Evolutionary conservation across 805 yeast species (phyloP).

Genomic region (Lipomyces spencermartinsiae): DNA sequence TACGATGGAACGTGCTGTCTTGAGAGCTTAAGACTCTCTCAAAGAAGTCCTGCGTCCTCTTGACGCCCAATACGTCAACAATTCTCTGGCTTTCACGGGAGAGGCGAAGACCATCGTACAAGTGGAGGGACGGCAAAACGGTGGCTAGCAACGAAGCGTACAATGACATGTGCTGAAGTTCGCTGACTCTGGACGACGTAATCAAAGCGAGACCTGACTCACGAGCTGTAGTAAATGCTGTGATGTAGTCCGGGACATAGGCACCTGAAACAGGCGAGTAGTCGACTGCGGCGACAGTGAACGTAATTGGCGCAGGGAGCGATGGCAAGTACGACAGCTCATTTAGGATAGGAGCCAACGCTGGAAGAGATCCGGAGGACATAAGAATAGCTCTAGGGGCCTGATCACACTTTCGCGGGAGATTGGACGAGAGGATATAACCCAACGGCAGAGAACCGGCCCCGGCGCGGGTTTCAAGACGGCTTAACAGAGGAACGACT

Average conservation of each 20-base stretch:
- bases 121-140: slow-evolving; percentile 65
- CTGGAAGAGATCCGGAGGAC: slow-evolving; percentile 70
- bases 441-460: slow-evolving; percentile 83
- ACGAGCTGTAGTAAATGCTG: slow-evolving; percentile 67
- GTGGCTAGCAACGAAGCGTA: slow-evolving; percentile 65
- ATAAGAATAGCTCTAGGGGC: slow-evolving; percentile 58
- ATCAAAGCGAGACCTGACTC: slow-evolving; percentile 69
- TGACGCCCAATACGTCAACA: slow-evolving; percentile 47
- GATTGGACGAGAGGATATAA: slow-evolving; percentile 51
- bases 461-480: slow-evolving; percentile 75
- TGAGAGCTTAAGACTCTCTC: slow-evolving; percentile 29
- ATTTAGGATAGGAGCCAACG: slow-evolving; percentile 67
- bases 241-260: slow-evolving; percentile 67
- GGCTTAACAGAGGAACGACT: slow-evolving; percentile 64
- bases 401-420: slow-evolving; percentile 27
- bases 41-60: slow-evolving; percentile 39
- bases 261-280: slow-evolving; percentile 60
- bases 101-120: slow-evolving; percentile 81
- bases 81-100: slow-evolving; percentile 54
- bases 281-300: slow-evolving; percentile 79
- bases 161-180: slow-evolving; percentile 70
- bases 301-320: slow-evolving; percentile 62
- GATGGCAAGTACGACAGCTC: slow-evolving; percentile 45
- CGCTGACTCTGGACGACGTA: slow-evolving; percentile 66
- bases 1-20: slow-evolving; percentile 24